These are phyloP conservation scores for Mucuna pruriens DNA, from an alignment of 306 rosid genomes.

Conservation along the genomic window DNA sequence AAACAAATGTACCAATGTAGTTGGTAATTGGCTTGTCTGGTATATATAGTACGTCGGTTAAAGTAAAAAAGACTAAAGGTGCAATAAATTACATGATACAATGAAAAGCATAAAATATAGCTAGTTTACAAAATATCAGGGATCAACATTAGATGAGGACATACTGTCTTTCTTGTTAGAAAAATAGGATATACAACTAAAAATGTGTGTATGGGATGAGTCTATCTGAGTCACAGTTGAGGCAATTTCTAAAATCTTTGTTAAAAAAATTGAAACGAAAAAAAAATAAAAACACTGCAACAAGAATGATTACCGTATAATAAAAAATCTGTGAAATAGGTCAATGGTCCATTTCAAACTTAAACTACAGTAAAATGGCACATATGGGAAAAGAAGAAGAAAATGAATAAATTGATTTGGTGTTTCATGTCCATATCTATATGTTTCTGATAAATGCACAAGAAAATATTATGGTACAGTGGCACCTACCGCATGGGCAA, in stretches of 20 bases:
- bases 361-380: not conserved
- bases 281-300: not conserved
- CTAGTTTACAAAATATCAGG: not conserved
- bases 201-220: not conserved
- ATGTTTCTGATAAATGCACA: not conserved
- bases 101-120: not conserved
- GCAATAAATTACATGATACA: not conserved
- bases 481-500: conserved; percentile 78
- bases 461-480: conserved; percentile 35
- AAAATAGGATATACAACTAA: not conserved
- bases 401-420: not conserved
- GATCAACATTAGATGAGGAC: not conserved
- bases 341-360: not conserved
- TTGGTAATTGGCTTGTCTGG: not conserved
- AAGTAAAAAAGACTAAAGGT: not conserved
- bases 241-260: not conserved
- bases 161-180: not conserved
- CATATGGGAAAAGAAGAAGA: not conserved
- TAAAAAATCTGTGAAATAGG: not conserved
- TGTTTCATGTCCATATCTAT: not conserved
- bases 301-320: not conserved
- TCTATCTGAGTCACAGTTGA: not conserved
- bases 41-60: not conserved
- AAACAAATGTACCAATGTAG: not conserved
- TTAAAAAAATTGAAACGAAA: not conserved